Percentiles rank a stretch among this genome's conserved stretches.
These are phyloP conservation scores for Ophiostoma australiae DNA, from an alignment of 2,329 filamentous ascomycete species.

Conservation along the genomic window DNA sequence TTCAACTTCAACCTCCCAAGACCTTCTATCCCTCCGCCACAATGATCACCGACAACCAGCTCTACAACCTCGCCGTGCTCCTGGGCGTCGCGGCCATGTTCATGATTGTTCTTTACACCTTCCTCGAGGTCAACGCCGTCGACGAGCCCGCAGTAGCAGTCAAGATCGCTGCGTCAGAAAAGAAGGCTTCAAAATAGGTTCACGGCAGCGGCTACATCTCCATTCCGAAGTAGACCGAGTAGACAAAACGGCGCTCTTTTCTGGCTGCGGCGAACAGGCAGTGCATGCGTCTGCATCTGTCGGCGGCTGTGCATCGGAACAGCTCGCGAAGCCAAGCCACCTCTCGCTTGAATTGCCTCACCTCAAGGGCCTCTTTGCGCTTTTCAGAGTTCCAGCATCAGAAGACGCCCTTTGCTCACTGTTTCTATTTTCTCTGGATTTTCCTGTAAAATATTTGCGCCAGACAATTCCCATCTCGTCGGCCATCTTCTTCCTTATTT, in stretches of 20 bases:
- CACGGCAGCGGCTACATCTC: neutral
- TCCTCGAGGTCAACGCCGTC: slow-evolving; percentile 85
- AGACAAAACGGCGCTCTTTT: neutral
- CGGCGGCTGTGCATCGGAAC: neutral
- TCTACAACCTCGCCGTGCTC: slow-evolving; percentile 89
- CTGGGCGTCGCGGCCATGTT: slow-evolving; percentile 86
- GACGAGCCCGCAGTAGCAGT: slow-evolving; percentile 31
- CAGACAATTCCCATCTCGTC: neutral
- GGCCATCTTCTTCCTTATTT: neutral
- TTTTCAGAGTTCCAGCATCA: neutral
- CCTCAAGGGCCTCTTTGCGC: neutral
- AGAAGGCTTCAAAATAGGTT: slow-evolving; percentile 20
- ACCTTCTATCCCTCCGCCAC: slow-evolving; percentile 33
- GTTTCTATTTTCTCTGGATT: neutral
- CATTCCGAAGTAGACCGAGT: neutral
- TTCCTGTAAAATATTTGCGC: slow-evolving; percentile 3
- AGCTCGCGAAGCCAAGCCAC: neutral
- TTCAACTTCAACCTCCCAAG: neutral
- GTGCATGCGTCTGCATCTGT: neutral
- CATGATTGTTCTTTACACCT: slow-evolving; percentile 91
- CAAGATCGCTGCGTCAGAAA: slow-evolving; percentile 20
- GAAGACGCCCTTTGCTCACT: neutral
- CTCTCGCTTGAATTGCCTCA: neutral
- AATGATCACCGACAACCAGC: slow-evolving; percentile 92
- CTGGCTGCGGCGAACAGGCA: neutral